Evolutionary conservation across 345 rosid genomes (phyloP).

Genomic region (Camelina hispida): DNA sequence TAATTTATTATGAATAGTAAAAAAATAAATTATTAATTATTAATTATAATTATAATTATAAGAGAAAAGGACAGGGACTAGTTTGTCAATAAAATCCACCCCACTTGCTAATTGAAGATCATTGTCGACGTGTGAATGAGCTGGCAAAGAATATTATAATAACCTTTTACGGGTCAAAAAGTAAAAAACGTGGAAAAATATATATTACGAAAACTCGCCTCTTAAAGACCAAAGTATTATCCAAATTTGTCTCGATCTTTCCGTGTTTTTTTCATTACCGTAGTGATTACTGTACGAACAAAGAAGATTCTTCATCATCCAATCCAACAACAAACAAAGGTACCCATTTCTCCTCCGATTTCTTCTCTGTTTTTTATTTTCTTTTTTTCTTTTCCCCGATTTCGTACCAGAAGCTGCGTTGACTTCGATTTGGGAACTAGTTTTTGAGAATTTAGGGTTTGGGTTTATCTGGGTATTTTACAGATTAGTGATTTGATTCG

Average conservation of each 20-base stretch:
- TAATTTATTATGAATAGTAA: no score
- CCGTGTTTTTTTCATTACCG: constrained; percentile 35
- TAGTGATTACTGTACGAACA: background rate
- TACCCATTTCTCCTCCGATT: constrained; percentile 13
- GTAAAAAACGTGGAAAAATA: constrained; percentile 10
- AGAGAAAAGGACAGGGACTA: background rate
- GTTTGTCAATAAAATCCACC: background rate
- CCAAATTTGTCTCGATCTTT: constrained; percentile 26
- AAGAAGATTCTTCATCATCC: constrained; percentile 17
- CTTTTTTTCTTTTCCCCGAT: no score
- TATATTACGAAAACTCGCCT: constrained; percentile 11
- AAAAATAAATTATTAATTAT: no score
- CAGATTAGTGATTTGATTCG: background rate
- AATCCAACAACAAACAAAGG: background rate
- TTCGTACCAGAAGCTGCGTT: constrained; percentile 2
- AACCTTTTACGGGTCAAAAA: background rate
- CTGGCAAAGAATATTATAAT: constrained; percentile 40
- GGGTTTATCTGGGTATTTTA: background rate
- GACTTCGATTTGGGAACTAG: constrained; percentile 3
- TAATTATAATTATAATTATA: no score
- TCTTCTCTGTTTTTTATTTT: background rate
- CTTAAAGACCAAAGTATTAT: background rate
- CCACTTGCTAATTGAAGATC: constrained; percentile 30
- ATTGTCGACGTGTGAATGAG: constrained; percentile 40
- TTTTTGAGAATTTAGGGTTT: constrained; percentile 29